Percentiles rank a stretch among this genome's conserved stretches.
These are phyloP conservation scores for Neurospora terricola DNA, from an alignment of 495 filamentous ascomycete genomes.

Conservation along the genomic window DNA sequence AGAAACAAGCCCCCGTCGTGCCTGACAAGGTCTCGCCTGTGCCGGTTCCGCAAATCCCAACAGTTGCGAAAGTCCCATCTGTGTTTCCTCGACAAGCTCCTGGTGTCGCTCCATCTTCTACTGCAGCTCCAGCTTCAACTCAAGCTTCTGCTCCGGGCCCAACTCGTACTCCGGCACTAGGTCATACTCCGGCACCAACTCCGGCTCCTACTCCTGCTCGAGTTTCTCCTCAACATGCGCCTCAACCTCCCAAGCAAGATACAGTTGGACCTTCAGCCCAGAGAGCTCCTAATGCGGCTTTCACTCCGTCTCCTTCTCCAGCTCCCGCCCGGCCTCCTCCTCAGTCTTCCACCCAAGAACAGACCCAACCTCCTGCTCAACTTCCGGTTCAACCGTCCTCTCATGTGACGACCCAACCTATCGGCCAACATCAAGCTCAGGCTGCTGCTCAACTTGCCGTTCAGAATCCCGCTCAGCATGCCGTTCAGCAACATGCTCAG, in stretches of 20 bases:
- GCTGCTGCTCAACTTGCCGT: not conserved
- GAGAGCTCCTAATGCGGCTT: not conserved
- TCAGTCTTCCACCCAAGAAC: not conserved
- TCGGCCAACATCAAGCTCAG: not conserved
- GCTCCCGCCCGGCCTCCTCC: not conserved
- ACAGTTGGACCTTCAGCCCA: not conserved
- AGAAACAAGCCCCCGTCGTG: not conserved
- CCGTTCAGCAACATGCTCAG: not conserved
- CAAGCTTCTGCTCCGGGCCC: not conserved
- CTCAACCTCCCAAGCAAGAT: not conserved
- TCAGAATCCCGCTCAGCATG: not conserved
- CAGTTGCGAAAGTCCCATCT: not conserved
- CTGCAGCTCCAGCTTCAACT: not conserved
- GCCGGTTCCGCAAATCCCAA: not conserved
- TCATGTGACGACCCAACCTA: not conserved
- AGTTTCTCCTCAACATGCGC: not conserved
- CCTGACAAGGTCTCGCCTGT: not conserved
- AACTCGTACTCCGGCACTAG: not conserved
- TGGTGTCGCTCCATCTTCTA: not conserved
- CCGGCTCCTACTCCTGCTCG: not conserved
- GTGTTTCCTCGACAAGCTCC: not conserved
- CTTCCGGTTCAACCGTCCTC: not conserved
- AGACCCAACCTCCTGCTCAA: not conserved
- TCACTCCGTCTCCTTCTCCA: not conserved
- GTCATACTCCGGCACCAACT: not conserved